Evolutionary conservation across 202 grass and related monocot genomes (phyloP).

Genomic region (Carex arenaria): DNA sequence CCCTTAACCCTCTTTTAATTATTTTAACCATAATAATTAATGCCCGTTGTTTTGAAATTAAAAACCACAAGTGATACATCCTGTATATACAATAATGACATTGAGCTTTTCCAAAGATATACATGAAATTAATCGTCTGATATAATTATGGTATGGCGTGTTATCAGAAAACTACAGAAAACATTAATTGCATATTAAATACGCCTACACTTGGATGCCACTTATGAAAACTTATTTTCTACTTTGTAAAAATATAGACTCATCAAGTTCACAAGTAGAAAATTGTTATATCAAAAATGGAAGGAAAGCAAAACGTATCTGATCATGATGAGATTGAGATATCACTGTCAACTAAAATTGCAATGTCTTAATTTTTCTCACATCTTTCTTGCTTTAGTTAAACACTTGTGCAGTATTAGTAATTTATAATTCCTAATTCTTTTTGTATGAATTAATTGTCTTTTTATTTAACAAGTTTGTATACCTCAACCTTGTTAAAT

Average conservation of each 20-base stretch:
- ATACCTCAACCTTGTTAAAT: neutral
- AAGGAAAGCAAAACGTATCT: neutral
- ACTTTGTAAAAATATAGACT: neutral
- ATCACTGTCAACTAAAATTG: constrained; percentile 4
- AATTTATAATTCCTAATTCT: neutral
- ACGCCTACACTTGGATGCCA: constrained; percentile 3
- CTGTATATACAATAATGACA: neutral
- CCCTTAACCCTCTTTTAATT: neutral
- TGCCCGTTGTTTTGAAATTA: too few relatives aligned
- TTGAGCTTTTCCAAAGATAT: neutral
- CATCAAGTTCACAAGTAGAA: neutral
- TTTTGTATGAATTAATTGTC: neutral
- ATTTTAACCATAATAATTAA: too few relatives aligned
- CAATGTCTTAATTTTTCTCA: neutral
- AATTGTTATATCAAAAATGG: neutral
- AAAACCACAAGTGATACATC: neutral
- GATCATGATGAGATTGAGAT: constrained; percentile 13
- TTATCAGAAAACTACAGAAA: neutral
- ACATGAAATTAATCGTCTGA: neutral
- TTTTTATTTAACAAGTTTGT: neutral
- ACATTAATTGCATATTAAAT: neutral
- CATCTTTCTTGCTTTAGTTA: neutral
- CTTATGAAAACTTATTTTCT: neutral
- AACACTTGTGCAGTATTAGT: neutral
- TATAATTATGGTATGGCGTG: neutral